Percentiles rank a stretch among this genome's conserved stretches.
Conservation (phyloP, 129 eudicot genomes). For the Centaurea solstitialis region DNA sequence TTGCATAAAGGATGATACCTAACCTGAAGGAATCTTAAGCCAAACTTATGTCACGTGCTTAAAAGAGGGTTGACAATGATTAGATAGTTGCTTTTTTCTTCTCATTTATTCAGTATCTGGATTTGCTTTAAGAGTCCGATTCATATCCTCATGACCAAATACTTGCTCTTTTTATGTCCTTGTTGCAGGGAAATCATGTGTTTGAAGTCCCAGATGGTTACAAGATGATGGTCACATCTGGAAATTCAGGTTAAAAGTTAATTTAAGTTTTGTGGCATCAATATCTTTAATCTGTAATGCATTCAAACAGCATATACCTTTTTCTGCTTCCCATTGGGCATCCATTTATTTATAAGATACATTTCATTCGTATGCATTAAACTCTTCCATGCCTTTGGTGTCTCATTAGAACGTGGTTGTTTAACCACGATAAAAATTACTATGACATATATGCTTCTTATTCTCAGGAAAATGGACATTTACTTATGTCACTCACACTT, state of each 20-base stretch:
- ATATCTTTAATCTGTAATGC: not conserved
- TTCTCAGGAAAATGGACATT: not conserved
- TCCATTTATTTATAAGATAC: not conserved
- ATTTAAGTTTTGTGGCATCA: constrained; percentile 13
- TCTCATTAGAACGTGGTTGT: not conserved
- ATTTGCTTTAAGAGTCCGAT: constrained; percentile 1
- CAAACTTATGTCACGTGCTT: not conserved
- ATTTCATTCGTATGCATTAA: not conserved
- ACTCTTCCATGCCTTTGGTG: not conserved
- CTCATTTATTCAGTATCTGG: constrained; percentile 13
- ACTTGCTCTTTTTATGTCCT: not conserved
- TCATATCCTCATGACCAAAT: constrained; percentile 16
- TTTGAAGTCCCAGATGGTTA: constrained; percentile 96
- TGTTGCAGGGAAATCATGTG: constrained; percentile 86
- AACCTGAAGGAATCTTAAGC: not conserved
- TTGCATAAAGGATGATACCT: not conserved
- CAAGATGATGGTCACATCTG: constrained; percentile 72
- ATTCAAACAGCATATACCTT: constrained; percentile 5
- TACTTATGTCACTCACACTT: not conserved
- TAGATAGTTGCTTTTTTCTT: not conserved
- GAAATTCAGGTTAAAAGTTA: constrained; percentile 59
- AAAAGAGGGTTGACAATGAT: not conserved
- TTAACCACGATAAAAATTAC: not conserved
- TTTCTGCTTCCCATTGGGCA: not conserved
- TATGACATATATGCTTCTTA: constrained; percentile 7